Evolutionary conservation across 2,329 filamentous ascomycete genomes (phyloP).

Genomic region (Colletotrichum gloeosporioides): DNA sequence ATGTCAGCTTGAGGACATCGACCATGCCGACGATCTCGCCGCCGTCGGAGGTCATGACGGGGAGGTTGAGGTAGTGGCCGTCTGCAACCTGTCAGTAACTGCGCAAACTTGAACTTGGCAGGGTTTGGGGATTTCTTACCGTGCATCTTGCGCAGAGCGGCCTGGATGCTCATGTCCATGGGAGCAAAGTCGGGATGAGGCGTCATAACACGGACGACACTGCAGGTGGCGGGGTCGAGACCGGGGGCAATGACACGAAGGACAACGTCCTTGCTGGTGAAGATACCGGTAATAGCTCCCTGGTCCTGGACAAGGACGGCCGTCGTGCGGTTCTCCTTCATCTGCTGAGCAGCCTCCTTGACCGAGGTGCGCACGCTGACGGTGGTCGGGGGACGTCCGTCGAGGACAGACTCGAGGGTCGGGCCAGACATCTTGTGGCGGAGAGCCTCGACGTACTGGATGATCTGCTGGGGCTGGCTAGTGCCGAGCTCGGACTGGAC

Average conservation of each 20-base stretch:
- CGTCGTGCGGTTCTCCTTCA: conserved; percentile 99
- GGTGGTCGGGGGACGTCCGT: conserved; percentile 89
- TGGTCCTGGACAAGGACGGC: conserved; percentile 96
- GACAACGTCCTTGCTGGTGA: conserved; percentile 99
- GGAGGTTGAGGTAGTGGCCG: conserved; percentile 96
- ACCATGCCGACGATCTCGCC: conserved; percentile 99
- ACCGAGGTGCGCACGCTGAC: conserved; percentile 96
- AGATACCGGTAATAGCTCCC: conserved; percentile 97
- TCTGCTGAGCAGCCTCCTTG: conserved; percentile 90
- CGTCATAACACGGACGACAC: conserved; percentile 98
- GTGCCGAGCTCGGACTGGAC: conserved; percentile 96
- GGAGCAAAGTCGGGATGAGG: conserved; percentile 98
- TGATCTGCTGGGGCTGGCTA: conserved; percentile 97
- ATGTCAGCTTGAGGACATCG: conserved; percentile 96
- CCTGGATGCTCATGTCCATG: conserved; percentile 98
- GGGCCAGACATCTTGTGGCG: conserved; percentile 97
- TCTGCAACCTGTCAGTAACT: conserved; percentile 58
- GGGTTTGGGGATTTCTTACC: conserved; percentile 58
- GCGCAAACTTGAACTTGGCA: background rate
- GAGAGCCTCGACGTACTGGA: conserved; percentile 97
- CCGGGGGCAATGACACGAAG: conserved; percentile 97
- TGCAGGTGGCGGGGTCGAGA: conserved; percentile 92
- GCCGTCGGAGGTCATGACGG: conserved; percentile 89
- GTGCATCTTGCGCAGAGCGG: conserved; percentile 98
- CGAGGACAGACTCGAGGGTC: conserved; percentile 92